Evolutionary conservation across 306 rosid genomes (phyloP).

Genomic region (Ceratonia siliqua): DNA sequence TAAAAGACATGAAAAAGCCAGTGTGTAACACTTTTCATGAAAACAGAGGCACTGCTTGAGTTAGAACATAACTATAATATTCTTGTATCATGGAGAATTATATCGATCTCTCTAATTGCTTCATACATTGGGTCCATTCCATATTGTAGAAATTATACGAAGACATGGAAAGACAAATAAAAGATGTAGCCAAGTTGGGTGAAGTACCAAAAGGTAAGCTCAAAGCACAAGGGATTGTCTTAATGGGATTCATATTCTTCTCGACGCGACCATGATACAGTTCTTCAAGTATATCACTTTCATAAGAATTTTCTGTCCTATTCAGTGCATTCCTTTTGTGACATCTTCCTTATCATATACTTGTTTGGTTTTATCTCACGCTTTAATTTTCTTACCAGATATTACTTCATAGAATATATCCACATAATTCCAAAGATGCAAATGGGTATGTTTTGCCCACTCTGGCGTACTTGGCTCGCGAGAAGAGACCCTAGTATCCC

Average conservation of each 20-base stretch:
- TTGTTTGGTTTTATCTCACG: background rate
- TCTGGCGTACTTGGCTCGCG: constrained; percentile 84
- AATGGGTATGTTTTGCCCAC: constrained; percentile 63
- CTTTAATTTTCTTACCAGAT: constrained; percentile 44
- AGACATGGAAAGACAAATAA: constrained; percentile 63
- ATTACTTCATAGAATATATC: constrained; percentile 59
- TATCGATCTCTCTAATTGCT: background rate
- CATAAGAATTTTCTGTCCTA: background rate
- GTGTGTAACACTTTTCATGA: no score
- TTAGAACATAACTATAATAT: no score
- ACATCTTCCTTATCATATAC: background rate
- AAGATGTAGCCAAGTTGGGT: constrained; percentile 45
- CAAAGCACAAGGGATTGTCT: constrained; percentile 53
- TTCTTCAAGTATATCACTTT: constrained; percentile 57
- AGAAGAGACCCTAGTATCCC: constrained; percentile 67
- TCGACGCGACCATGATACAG: constrained; percentile 62
- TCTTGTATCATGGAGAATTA: background rate
- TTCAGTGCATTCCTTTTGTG: background rate
- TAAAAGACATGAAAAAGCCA: no score
- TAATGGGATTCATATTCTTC: constrained; percentile 69
- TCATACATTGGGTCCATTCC: background rate
- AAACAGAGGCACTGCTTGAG: no score
- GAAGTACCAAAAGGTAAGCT: constrained; percentile 50
- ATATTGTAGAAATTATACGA: constrained; percentile 56
- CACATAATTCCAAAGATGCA: constrained; percentile 48